These are phyloP conservation scores for Hygrocybe punicea DNA, from an alignment of 768 basidiomycete species.

Conservation along the genomic window DNA sequence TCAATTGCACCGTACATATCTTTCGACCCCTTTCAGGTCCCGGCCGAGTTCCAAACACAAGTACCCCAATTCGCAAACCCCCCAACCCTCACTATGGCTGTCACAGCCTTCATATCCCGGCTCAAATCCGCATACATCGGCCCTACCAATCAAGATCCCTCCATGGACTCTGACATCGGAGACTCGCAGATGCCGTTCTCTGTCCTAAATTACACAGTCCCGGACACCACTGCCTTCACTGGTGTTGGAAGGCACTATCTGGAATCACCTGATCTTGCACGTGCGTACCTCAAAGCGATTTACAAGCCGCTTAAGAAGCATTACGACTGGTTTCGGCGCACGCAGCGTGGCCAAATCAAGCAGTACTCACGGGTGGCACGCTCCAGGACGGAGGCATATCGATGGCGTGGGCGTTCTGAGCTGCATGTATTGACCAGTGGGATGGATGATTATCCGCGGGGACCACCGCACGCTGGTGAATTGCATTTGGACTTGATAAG, in stretches of 20 bases:
- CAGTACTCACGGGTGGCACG: slow-evolving; percentile 80
- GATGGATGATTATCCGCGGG: slow-evolving; percentile 95
- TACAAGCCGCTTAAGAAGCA: slow-evolving; percentile 84
- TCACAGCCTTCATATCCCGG: slow-evolving; percentile 84
- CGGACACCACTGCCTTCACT: slow-evolving; percentile 7
- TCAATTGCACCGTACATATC: not conserved
- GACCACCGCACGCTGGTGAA: slow-evolving; percentile 85
- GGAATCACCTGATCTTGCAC: slow-evolving; percentile 57
- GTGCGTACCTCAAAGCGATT: slow-evolving; percentile 70
- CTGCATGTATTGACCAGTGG: slow-evolving; percentile 89
- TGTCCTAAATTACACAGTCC: slow-evolving; percentile 3
- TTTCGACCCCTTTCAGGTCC: slow-evolving; percentile 52
- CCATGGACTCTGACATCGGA: slow-evolving; percentile 57
- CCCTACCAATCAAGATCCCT: slow-evolving; percentile 59
- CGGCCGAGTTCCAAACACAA: slow-evolving; percentile 85
- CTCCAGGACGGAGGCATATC: slow-evolving; percentile 87
- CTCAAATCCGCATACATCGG: slow-evolving; percentile 46
- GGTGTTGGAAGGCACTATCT: slow-evolving; percentile 45
- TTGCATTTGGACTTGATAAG: slow-evolving; percentile 89
- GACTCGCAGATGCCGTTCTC: slow-evolving; percentile 52
- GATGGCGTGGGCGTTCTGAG: slow-evolving; percentile 89
- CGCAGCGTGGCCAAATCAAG: slow-evolving; percentile 90
- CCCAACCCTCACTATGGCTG: slow-evolving; percentile 90
- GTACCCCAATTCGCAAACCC: slow-evolving; percentile 94
- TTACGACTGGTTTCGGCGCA: slow-evolving; percentile 94